Conservation (phyloP, 148 eudicot species). For the Chenopodium berlandieri region DNA sequence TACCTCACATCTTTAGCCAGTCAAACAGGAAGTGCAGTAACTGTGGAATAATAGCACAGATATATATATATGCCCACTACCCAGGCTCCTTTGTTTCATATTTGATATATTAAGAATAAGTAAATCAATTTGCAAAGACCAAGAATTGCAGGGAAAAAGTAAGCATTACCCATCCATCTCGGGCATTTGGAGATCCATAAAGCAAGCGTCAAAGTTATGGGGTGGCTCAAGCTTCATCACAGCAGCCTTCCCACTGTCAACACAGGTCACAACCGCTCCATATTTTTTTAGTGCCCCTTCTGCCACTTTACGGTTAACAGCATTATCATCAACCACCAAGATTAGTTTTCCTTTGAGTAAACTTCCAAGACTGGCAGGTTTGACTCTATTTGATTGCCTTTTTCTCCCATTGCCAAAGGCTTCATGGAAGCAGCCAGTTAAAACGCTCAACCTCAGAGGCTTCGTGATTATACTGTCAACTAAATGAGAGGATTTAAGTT, state of each 20-base stretch:
- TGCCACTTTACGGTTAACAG: slow-evolving; percentile 68
- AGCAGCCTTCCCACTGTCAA: slow-evolving; percentile 54
- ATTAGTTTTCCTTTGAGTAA: slow-evolving; percentile 54
- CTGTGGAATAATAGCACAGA: not conserved
- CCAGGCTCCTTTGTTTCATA: not conserved
- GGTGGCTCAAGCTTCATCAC: slow-evolving; percentile 49
- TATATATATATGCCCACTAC: not conserved
- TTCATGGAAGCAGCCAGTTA: slow-evolving; percentile 60
- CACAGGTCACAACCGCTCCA: slow-evolving; percentile 63
- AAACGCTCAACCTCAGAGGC: slow-evolving; percentile 70
- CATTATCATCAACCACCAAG: slow-evolving; percentile 77
- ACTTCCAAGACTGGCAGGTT: slow-evolving; percentile 42
- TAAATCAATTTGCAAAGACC: not conserved
- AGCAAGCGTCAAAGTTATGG: slow-evolving; percentile 66
- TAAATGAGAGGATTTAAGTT: slow-evolving; percentile 57
- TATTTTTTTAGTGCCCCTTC: slow-evolving; percentile 73
- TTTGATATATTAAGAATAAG: not conserved
- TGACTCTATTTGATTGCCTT: slow-evolving; percentile 34
- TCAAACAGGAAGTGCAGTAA: not conserved
- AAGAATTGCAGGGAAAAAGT: not conserved
- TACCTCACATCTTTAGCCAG: not conserved
- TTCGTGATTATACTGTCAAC: slow-evolving; percentile 60
- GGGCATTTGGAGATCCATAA: slow-evolving; percentile 88
- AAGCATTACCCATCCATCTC: slow-evolving; percentile 71
- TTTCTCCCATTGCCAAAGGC: slow-evolving; percentile 53